A percentile compares a stretch with the other conserved stretches of the same genome.
These are phyloP conservation scores for Corniculantispora saksenae DNA, from an alignment of 2,329 filamentous ascomycete genomes.

Conservation along the genomic window DNA sequence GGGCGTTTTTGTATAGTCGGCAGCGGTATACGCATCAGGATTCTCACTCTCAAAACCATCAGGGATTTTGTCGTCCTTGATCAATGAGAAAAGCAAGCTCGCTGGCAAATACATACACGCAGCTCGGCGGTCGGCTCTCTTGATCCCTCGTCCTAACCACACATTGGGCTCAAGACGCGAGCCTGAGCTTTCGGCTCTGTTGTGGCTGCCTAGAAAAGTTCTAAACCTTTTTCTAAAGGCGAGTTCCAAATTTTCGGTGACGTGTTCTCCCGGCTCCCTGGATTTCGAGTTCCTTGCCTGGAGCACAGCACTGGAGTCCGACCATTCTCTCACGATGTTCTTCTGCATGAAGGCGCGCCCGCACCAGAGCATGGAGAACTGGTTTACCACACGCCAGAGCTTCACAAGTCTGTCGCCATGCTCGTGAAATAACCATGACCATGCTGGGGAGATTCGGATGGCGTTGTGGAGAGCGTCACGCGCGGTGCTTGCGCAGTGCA, in stretches of 20 bases:
- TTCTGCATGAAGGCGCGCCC: background rate
- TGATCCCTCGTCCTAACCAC: background rate
- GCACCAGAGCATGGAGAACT: background rate
- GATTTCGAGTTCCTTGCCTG: background rate
- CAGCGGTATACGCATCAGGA: background rate
- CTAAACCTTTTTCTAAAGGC: background rate
- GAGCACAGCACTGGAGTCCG: background rate
- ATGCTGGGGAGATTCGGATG: background rate
- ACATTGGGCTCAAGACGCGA: background rate
- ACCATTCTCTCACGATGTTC: background rate
- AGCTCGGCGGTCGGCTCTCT: background rate
- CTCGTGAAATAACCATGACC: background rate
- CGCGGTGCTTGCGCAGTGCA: background rate
- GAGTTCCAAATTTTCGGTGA: background rate
- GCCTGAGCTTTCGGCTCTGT: background rate
- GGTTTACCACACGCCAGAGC: background rate
- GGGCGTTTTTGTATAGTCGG: background rate
- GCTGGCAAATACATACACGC: background rate
- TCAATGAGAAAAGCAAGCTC: background rate
- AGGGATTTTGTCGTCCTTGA: background rate
- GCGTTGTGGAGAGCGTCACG: background rate
- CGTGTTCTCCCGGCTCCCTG: background rate
- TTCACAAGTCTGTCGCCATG: background rate
- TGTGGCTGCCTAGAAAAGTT: background rate
- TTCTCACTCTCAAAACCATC: background rate